A percentile compares a stretch with the other conserved stretches of the same genome.
These are phyloP conservation scores for Chrysoporthe austroafricana DNA, from an alignment of 2,329 filamentous ascomycete species.

Conservation along the genomic window DNA sequence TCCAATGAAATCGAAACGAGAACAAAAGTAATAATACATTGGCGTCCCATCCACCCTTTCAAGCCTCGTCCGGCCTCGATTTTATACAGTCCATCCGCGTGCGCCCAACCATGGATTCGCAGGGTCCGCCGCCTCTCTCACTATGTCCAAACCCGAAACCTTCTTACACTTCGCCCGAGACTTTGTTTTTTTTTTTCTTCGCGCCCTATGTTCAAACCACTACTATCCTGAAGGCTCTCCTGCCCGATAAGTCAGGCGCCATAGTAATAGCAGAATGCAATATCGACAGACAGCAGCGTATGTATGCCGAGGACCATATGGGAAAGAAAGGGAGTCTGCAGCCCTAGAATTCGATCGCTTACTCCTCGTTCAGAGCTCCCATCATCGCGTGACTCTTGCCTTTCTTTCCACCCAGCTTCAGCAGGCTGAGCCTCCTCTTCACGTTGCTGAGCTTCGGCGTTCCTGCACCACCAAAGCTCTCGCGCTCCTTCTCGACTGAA, in stretches of 20 bases:
- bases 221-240: neutral
- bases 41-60: neutral
- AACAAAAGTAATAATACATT: constrained; percentile 10
- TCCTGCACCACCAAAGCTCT: constrained; percentile 35
- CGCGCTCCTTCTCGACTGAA: constrained; percentile 31
- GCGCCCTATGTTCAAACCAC: neutral
- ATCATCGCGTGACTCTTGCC: constrained; percentile 59
- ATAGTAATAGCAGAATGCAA: neutral
- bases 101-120: neutral
- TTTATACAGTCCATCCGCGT: constrained; percentile 1
- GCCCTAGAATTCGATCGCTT: constrained; percentile 31
- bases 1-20: neutral
- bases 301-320: neutral
- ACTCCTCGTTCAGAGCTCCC: constrained; percentile 61
- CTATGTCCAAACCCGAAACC: neutral
- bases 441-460: constrained; percentile 64
- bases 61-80: neutral
- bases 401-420: constrained; percentile 74
- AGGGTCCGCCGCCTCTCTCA: neutral
- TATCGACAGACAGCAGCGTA: neutral
- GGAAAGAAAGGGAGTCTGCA: neutral
- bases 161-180: neutral
- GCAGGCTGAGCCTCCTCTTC: constrained; percentile 76
- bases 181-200: neutral
- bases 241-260: neutral